These are phyloP conservation scores for Musa beccarii DNA, from an alignment of 176 grass and related monocot species.

Conservation along the genomic window DNA sequence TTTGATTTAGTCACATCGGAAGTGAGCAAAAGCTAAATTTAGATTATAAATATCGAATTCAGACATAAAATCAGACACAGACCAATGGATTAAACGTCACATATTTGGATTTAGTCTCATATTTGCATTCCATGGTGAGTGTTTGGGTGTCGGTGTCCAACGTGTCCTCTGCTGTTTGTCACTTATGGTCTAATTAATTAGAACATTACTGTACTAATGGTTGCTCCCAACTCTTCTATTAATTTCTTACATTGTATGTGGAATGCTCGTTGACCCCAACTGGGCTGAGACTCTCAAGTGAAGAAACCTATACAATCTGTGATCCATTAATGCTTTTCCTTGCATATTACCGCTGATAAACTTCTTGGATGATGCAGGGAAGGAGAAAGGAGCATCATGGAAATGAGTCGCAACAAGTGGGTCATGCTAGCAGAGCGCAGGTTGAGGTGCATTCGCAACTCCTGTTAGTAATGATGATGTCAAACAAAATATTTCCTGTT, in stretches of 20 bases:
- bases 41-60: too few species aligned
- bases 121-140: slow-evolving; percentile 71
- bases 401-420: too few species aligned
- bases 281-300: slow-evolving; percentile 93
- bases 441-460: slow-evolving; percentile 34
- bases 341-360: too few species aligned
- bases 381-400: slow-evolving; percentile 58
- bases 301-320: slow-evolving; percentile 46
- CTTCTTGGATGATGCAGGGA: slow-evolving; percentile 22
- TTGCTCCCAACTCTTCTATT: slow-evolving; percentile 54
- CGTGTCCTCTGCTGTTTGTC: slow-evolving; percentile 45
- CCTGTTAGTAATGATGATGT: too few species aligned
- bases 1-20: too few species aligned
- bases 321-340: too few species aligned
- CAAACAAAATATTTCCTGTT: too few species aligned
- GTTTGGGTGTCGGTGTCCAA: slow-evolving; percentile 74
- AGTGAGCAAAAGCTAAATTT: too few species aligned
- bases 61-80: too few species aligned
- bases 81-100: too few species aligned
- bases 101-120: too few species aligned
- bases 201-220: neutral
- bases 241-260: slow-evolving; percentile 64
- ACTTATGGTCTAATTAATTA: neutral
- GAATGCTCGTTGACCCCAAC: slow-evolving; percentile 89
- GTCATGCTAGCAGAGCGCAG: slow-evolving; percentile 51